A percentile compares a stretch with the other conserved stretches of the same genome.
phyloP scores from a whole-genome alignment of 2,329 filamentous ascomycete genomes.

The Verticillium nonalfalfae region DNA sequence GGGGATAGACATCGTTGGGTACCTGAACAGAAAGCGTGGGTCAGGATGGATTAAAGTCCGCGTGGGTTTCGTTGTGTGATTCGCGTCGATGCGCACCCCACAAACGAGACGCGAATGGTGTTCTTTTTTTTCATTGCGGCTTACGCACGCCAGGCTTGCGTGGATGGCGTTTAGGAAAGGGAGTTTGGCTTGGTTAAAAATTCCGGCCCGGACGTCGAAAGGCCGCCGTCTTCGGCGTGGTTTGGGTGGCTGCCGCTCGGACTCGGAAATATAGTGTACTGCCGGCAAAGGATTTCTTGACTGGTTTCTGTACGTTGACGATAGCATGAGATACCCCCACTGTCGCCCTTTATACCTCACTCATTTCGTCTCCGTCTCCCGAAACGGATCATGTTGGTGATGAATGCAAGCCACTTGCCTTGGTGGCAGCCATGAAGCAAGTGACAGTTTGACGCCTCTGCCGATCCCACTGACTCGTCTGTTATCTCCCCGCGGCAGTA shows the following conservation, averaged over 20 bases:
- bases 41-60: constrained; percentile 24
- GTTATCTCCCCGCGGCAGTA: neutral
- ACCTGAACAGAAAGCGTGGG: constrained; percentile 51
- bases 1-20: constrained; percentile 53
- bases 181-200: neutral
- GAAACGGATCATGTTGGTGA: neutral
- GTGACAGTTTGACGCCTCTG: neutral
- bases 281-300: neutral
- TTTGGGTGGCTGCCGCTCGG: neutral
- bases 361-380: neutral
- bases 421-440: no score
- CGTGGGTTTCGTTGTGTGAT: neutral
- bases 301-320: neutral
- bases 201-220: neutral
- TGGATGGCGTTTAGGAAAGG: neutral
- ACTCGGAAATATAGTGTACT: neutral
- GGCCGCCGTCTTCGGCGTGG: neutral
- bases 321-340: neutral
- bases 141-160: neutral
- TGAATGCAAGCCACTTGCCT: neutral
- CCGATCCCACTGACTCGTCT: neutral
- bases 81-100: neutral
- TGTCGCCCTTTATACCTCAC: neutral
- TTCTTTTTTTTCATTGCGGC: neutral
- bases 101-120: neutral